Base-by-base conservation (phyloP, 1,284 basidiomycete genomes). In the Apiotrichum akiyoshidainum region DNA sequence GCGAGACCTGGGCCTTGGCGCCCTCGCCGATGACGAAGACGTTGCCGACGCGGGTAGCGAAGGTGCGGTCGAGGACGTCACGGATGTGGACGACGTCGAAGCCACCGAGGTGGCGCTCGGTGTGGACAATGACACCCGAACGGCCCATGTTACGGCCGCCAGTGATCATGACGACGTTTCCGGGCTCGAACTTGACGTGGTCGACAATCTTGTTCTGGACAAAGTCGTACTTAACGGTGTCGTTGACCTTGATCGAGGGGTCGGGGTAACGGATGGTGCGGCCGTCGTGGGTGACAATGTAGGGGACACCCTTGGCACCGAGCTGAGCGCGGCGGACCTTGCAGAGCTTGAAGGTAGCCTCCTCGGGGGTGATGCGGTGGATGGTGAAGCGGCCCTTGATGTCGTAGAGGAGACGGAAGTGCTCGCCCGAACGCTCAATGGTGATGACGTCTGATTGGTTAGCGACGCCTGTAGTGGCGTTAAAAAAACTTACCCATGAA, bases 61-160 rank as follows among this genome's bases (percentile, higher is more conserved):
- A 96, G 65, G 91, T 92, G 76, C 92, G 86, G 79, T 97, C 95
- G 65, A 96, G 84, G 52, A 90, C 88, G 78, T 99, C 95, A 81
- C 91, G 92, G 73, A 99, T 90, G 79, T 98, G 94, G 63, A 95
- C 90, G 65, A 96, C 95, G 82, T 98, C 94, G 81, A 95, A 97
- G 68, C 93, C 95, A 80, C 95, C 95, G 71, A 92, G 82, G 83
- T 98, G 95, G 82, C 92, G 92, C 85, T 99, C 96, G 72, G 89
- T 86, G 82, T 95, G 91, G 63, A 90, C 86, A 72, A 99, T 96
- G 66, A 92, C 86, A 84, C 95, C 96, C 64, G 87, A 88, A 83
- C 96, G 88, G 75, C 96, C 95, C 92, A 96, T 96, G 89, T 98
- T 99, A 80, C 95, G 92, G 72, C 95, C 95, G 79, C 95, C 95